These are phyloP conservation scores for Cynara cardunculus DNA, from an alignment of 129 eudicot genomes.

Conservation along the genomic window DNA sequence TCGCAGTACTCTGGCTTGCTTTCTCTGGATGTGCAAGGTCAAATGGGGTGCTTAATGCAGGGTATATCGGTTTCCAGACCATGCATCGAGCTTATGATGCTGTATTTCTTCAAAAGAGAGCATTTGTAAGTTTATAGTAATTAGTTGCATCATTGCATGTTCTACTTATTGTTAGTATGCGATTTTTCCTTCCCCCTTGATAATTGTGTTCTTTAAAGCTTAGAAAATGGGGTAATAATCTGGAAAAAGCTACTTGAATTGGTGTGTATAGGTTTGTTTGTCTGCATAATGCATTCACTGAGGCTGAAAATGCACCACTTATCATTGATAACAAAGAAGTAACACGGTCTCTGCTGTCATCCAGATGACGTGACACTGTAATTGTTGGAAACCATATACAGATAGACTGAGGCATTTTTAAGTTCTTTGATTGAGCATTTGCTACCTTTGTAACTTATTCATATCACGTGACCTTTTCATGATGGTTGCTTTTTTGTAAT, in stretches of 20 bases:
- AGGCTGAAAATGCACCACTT: background rate
- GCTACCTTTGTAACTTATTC: background rate
- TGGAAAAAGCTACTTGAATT: background rate
- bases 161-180: background rate
- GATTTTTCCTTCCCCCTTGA: background rate
- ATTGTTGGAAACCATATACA: background rate
- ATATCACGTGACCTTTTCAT: background rate
- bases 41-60: conserved; percentile 93
- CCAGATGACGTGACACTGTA: too few relatives aligned
- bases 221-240: too few relatives aligned
- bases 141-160: background rate
- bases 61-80: conserved; percentile 70
- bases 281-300: background rate
- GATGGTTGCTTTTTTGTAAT: background rate
- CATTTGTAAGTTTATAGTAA: conserved; percentile 39
- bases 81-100: conserved; percentile 73
- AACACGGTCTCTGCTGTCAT: background rate
- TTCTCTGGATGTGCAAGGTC: conserved; percentile 90
- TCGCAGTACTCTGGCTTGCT: conserved; percentile 61
- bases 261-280: background rate
- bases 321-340: too few relatives aligned
- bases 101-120: conserved; percentile 34
- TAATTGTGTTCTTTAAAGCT: background rate
- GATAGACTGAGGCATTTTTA: background rate
- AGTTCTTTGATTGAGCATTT: background rate